These are phyloP conservation scores for Xylaria sp. DNA, from an alignment of 2,329 filamentous ascomycete species.

Conservation along the genomic window DNA sequence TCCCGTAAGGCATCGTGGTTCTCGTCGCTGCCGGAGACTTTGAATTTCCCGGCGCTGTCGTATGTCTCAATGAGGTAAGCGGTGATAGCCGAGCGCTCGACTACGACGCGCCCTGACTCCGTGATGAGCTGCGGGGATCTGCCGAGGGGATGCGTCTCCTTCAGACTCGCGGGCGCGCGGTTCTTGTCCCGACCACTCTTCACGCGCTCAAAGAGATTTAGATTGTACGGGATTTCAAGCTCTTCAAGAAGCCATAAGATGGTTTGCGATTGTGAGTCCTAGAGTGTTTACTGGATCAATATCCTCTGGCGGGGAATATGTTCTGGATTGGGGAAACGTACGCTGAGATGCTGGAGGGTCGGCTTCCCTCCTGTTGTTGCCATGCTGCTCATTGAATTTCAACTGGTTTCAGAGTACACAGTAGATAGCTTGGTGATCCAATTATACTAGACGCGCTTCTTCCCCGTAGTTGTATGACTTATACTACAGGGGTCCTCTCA, in stretches of 20 bases:
- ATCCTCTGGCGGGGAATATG: neutral
- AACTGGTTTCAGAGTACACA: neutral
- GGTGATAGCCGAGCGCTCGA: slow-evolving; percentile 40
- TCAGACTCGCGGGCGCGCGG: slow-evolving; percentile 37
- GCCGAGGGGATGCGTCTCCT: slow-evolving; percentile 40
- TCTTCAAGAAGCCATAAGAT: slow-evolving; percentile 42
- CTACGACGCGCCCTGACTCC: slow-evolving; percentile 32
- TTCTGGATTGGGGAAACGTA: slow-evolving; percentile 1
- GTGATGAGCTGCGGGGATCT: slow-evolving; percentile 41
- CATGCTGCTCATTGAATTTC: slow-evolving; percentile 17
- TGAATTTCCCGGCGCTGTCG: slow-evolving; percentile 37
- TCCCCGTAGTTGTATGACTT: neutral
- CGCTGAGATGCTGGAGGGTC: slow-evolving; percentile 34
- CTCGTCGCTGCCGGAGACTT: slow-evolving; percentile 27
- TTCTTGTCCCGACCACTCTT: slow-evolving; percentile 19
- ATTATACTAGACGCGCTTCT: neutral
- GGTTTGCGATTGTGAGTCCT: slow-evolving; percentile 41
- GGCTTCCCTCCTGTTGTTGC: slow-evolving; percentile 29
- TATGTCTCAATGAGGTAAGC: slow-evolving; percentile 42
- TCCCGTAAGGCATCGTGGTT: slow-evolving; percentile 36
- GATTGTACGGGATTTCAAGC: slow-evolving; percentile 39
- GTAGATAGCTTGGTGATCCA: neutral
- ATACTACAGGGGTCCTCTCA: neutral
- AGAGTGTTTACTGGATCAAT: neutral
- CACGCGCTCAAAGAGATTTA: slow-evolving; percentile 35